These are phyloP conservation scores for Candida stauntonica DNA, from an alignment of 805 yeast species.

Conservation along the genomic window DNA sequence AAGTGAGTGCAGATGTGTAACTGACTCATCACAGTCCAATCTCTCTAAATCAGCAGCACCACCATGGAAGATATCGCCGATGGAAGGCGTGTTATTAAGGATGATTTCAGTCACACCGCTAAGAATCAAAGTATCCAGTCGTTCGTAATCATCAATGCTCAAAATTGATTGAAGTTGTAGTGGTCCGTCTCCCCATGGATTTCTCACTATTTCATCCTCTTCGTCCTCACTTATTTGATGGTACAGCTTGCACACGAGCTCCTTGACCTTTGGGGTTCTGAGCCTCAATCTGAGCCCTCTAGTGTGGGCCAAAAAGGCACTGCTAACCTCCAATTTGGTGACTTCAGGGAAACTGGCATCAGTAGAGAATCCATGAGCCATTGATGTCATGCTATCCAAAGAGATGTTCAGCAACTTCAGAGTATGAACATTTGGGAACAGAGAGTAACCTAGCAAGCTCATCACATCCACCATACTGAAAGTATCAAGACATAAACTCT, in stretches of 20 bases:
- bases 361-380: not conserved
- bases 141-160: not conserved
- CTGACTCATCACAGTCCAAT: constrained; percentile 12
- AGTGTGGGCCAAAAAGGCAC: not conserved
- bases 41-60: constrained; percentile 9
- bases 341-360: constrained; percentile 5
- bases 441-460: not conserved
- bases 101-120: constrained; percentile 6
- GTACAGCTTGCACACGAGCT: constrained; percentile 5
- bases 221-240: not conserved
- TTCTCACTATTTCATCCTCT: not conserved
- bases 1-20: constrained; percentile 4
- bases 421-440: not conserved
- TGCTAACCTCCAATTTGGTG: constrained; percentile 2
- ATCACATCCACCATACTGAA: not conserved
- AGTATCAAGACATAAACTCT: constrained; percentile 4
- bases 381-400: not conserved
- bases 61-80: constrained; percentile 11
- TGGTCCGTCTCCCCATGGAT: constrained; percentile 1
- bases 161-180: not conserved
- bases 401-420: constrained; percentile 5
- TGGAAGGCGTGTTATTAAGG: constrained; percentile 2
- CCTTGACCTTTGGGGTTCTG: constrained; percentile 3
- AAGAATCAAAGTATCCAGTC: constrained; percentile 3
- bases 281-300: not conserved